Evolutionary conservation across 371 early-diverging fungal species (phyloP).

Genomic region (Amoeboaphelidium protococcarum): DNA sequence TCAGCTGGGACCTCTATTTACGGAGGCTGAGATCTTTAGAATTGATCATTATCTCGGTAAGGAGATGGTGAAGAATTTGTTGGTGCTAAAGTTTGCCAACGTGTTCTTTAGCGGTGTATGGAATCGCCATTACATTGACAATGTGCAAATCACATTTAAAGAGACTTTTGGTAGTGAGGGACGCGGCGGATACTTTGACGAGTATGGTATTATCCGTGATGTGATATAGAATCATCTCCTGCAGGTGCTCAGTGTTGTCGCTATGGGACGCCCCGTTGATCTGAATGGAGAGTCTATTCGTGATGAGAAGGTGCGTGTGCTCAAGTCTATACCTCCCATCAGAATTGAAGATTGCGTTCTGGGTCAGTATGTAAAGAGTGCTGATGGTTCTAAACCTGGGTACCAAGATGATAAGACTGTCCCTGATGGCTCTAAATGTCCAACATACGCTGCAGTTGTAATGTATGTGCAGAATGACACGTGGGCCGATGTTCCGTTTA

Average conservation of each 20-base stretch:
- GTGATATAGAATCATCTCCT: constrained; percentile 96
- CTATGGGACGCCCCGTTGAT: constrained; percentile 73
- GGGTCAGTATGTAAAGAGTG: constrained; percentile 50
- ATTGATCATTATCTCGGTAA: constrained; percentile 97
- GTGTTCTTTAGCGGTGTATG: constrained; percentile 72
- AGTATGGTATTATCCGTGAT: constrained; percentile 96
- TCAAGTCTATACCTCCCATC: constrained; percentile 52
- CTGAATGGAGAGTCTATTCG: constrained; percentile 68
- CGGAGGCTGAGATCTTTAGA: constrained; percentile 79
- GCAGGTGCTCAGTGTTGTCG: constrained; percentile 67
- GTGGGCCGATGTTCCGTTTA: constrained; percentile 31
- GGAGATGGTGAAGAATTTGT: constrained; percentile 94
- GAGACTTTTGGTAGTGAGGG: constrained; percentile 95
- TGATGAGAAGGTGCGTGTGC: constrained; percentile 55
- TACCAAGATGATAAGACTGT: constrained; percentile 75
- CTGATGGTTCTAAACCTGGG: constrained; percentile 43
- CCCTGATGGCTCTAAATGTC: constrained; percentile 51
- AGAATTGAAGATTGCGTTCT: constrained; percentile 42
- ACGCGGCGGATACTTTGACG: constrained; percentile 96
- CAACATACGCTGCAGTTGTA: constrained; percentile 74
- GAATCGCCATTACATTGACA: constrained; percentile 64
- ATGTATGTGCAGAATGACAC: constrained; percentile 72
- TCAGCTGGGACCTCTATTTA: constrained; percentile 38
- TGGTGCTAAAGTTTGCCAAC: constrained; percentile 81
- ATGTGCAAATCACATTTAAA: constrained; percentile 95